Evolutionary conservation across 768 basidiomycete species (phyloP), one percentile per base, ranked within the genome.

Genomic region (Pleurotus pulmonarius): DNA sequence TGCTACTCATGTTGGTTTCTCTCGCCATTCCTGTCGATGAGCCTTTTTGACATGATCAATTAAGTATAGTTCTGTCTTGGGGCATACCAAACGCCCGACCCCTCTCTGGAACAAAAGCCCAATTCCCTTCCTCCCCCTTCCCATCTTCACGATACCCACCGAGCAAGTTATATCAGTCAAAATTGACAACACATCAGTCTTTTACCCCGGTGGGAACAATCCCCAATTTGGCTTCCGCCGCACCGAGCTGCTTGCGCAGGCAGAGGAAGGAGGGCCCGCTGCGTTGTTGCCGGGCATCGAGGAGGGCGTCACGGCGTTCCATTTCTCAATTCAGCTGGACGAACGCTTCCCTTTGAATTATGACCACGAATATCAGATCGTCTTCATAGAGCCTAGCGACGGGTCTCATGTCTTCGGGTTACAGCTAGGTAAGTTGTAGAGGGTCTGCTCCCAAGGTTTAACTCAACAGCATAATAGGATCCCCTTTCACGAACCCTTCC

Each of bases 321-420:
- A 83, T 59, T 78, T 82, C 49, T 80, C 79, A 8, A 70, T 85
- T 56, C 69, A 64, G 46, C 56, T 64, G 44, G 75, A 83, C 58
- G 60, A 71, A 13, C 46, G 46, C n/a, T 64, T 63, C 20, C 78
- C 78, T 11, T 64, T 86, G 61, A 83, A 84, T 62, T 75, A 74
- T 59, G 73, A 60, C 7, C 83, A 86, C 56, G 84, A 86, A 61
- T 84, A 86, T 61, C 84, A 86, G 61, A 72, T 81, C 49, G 80
- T 86, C 12, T 85, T 80, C 65, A 82, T 86, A 56, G 84, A 87
- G 67, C 80, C 82, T 1, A 73, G 64, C 52, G 85, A 86, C 60
- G 82, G 83, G 5, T 73, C 77, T 3, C 83, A 83, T 67, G 73
- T 85, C 18, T 87, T 87, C 62, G 81, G 75, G 4, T 67, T 85